Evolutionary conservation across 2,329 filamentous ascomycete genomes (phyloP).

Genomic region (Xylaria hypoxylon): DNA sequence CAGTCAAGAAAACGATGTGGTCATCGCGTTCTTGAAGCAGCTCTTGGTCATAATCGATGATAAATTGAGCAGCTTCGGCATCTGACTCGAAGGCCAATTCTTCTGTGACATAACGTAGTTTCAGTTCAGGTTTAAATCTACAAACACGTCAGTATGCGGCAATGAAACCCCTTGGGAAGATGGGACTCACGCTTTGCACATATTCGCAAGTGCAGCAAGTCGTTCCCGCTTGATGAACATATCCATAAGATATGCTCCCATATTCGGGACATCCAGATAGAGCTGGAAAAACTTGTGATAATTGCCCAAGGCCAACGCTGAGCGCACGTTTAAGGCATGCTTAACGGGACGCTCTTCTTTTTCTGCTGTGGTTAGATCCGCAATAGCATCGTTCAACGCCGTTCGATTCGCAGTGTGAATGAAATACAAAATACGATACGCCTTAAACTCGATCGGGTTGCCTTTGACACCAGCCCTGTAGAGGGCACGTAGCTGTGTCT

Average conservation of each 20-base stretch:
- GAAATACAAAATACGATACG: constrained; percentile 99
- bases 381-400: constrained; percentile 97
- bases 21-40: constrained; percentile 82
- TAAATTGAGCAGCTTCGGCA: constrained; percentile 88
- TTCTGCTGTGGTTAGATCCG: constrained; percentile 98
- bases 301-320: constrained; percentile 90
- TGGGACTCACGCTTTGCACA: constrained; percentile 88
- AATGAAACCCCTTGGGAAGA: neutral
- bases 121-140: constrained; percentile 93
- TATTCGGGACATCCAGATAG: constrained; percentile 92
- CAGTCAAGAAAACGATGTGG: constrained; percentile 77
- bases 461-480: constrained; percentile 90
- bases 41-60: constrained; percentile 81
- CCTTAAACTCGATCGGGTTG: constrained; percentile 95
- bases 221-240: constrained; percentile 98
- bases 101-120: constrained; percentile 91
- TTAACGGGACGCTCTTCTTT: constrained; percentile 86
- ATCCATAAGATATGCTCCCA: constrained; percentile 99
- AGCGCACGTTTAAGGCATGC: constrained; percentile 91
- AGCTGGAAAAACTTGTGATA: constrained; percentile 98
- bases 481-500: constrained; percentile 93
- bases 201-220: constrained; percentile 87
- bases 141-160: constrained; percentile 57
- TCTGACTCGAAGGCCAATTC: constrained; percentile 96
- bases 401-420: constrained; percentile 98